A percentile compares a stretch with the other conserved stretches of the same genome.
Evolutionary conservation across 192 early-diverging fungal genomes (phyloP).

Genomic region (Gamsiella multidivaricata): DNA sequence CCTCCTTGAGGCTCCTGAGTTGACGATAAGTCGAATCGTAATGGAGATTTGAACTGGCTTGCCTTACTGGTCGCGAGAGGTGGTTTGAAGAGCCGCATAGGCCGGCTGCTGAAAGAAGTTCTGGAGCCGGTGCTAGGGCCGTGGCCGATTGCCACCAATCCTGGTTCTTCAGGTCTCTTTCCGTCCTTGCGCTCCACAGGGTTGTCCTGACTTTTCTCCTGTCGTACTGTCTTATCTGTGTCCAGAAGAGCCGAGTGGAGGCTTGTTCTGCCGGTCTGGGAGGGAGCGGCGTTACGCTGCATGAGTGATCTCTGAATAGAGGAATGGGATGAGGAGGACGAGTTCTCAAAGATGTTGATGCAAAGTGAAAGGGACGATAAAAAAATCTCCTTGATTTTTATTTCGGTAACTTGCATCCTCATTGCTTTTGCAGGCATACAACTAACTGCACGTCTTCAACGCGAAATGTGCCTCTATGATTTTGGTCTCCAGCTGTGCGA

Average conservation of each 20-base stretch:
- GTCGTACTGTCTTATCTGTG: not conserved
- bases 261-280: constrained; percentile 8
- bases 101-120: not conserved
- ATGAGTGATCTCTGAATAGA: not conserved
- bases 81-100: not conserved
- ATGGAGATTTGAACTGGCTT: not conserved
- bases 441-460: constrained; percentile 25
- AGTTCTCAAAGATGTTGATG: too few relatives aligned
- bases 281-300: constrained; percentile 29
- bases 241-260: not conserved
- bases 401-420: too few relatives aligned
- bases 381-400: too few relatives aligned
- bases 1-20: not conserved
- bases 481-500: constrained; percentile 54
- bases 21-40: not conserved
- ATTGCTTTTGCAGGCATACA: too few relatives aligned
- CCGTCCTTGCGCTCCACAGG: not conserved
- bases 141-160: not conserved
- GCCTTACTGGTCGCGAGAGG: not conserved
- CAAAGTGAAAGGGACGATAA: too few relatives aligned
- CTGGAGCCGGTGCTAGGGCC: not conserved
- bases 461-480: constrained; percentile 51
- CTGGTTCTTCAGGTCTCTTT: not conserved
- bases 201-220: not conserved
- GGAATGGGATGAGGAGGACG: not conserved